Percentiles rank a stretch among this genome's conserved stretches.
Evolutionary conservation across 345 rosid genomes (phyloP).

Genomic region (Atalantia buxifolia): DNA sequence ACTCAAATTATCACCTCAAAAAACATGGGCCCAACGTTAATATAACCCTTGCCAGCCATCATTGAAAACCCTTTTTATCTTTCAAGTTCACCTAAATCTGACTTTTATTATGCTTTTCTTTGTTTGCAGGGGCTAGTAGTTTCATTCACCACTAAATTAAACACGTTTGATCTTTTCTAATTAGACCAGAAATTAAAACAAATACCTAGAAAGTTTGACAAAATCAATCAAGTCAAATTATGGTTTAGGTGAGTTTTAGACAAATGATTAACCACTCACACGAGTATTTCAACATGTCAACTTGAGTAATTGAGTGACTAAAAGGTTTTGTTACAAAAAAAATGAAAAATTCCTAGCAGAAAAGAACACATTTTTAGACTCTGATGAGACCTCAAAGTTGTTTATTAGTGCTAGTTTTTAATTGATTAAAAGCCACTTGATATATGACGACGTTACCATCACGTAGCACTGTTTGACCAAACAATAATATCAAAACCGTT

Average conservation of each 20-base stretch:
- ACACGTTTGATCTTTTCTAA: neutral
- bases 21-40: neutral
- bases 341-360: too few relatives aligned
- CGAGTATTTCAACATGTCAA: neutral
- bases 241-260: neutral
- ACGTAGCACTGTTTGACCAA: accelerated
- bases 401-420: too few relatives aligned
- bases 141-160: neutral
- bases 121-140: neutral
- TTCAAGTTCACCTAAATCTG: neutral
- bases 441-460: accelerated
- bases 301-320: neutral
- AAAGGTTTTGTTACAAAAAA: too few relatives aligned
- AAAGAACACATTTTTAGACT: too few relatives aligned
- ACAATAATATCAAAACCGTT: too few relatives aligned
- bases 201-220: neutral
- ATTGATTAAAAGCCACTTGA: too few relatives aligned
- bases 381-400: too few relatives aligned
- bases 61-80: too few relatives aligned
- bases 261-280: neutral
- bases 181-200: neutral
- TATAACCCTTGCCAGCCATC: neutral
- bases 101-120: neutral
- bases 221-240: neutral
- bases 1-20: neutral